Conservation (phyloP, 345 rosid genomes). For the Eucalyptus guilfoylei region DNA sequence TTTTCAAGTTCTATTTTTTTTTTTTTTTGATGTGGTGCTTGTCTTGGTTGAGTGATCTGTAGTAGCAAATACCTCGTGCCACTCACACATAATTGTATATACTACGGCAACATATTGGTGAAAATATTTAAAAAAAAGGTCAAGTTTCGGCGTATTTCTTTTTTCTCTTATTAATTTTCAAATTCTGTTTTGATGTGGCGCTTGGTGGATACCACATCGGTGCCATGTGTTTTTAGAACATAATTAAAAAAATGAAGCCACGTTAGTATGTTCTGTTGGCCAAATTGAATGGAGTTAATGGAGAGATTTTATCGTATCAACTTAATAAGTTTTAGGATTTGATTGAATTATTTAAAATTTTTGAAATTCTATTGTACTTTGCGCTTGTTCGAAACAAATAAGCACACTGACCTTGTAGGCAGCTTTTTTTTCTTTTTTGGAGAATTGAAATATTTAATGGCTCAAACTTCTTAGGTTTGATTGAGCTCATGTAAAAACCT, state of each 20-base stretch:
- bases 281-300: background rate
- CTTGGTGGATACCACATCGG: background rate
- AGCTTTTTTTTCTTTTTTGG: background rate
- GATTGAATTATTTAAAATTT: background rate
- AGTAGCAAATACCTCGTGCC: background rate
- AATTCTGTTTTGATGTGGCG: background rate
- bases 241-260: background rate
- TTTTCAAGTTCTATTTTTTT: no score
- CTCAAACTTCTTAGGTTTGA: background rate
- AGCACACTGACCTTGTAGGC: background rate
- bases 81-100: background rate
- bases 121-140: background rate
- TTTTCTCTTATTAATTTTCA: background rate
- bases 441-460: background rate
- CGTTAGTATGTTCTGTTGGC: no score
- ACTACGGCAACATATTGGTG: background rate
- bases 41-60: background rate
- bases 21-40: no score
- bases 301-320: background rate
- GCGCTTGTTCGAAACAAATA: background rate
- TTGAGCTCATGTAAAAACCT: background rate
- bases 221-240: background rate
- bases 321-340: background rate
- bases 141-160: background rate
- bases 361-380: no score